Evolutionary conservation across 2,329 filamentous ascomycete species (phyloP).

Genomic region (Paracamarosporium sp.): DNA sequence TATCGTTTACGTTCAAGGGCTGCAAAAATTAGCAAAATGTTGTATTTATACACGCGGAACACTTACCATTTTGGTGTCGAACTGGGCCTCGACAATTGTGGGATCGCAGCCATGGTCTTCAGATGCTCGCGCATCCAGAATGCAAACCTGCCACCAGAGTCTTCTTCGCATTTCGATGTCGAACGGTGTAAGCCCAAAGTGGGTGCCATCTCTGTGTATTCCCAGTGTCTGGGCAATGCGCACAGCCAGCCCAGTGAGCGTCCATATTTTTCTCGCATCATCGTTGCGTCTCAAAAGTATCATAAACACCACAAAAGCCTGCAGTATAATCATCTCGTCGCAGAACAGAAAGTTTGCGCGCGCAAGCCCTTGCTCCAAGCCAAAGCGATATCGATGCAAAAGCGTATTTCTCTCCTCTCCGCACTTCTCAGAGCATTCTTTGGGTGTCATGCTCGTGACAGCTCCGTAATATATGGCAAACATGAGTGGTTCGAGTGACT

Average conservation of each 20-base stretch:
- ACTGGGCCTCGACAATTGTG: constrained; percentile 63
- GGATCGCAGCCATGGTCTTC: constrained; percentile 70
- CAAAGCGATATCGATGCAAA: constrained; percentile 66
- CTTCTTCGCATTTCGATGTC: constrained; percentile 66
- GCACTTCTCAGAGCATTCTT: constrained; percentile 57
- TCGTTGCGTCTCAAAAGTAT: constrained; percentile 61
- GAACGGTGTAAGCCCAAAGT: constrained; percentile 64
- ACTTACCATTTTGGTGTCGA: constrained; percentile 62
- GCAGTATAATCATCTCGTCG: constrained; percentile 67
- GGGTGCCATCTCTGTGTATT: constrained; percentile 64
- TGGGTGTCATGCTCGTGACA: constrained; percentile 57
- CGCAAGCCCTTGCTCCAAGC: constrained; percentile 68
- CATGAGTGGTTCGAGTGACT: constrained; percentile 64
- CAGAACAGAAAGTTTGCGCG: constrained; percentile 68
- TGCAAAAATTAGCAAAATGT: constrained; percentile 18
- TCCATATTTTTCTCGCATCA: constrained; percentile 62
- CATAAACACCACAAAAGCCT: constrained; percentile 68
- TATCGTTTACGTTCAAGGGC: constrained; percentile 64
- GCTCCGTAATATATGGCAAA: constrained; percentile 69
- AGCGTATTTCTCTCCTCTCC: constrained; percentile 59
- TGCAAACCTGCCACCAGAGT: constrained; percentile 66
- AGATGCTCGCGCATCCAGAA: constrained; percentile 66
- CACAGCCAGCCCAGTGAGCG: constrained; percentile 64
- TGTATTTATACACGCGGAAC: no score
- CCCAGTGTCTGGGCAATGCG: constrained; percentile 67